phyloP scores from a whole-genome alignment of 2,329 filamentous ascomycete genomes.

The Lachnellula arida region DNA sequence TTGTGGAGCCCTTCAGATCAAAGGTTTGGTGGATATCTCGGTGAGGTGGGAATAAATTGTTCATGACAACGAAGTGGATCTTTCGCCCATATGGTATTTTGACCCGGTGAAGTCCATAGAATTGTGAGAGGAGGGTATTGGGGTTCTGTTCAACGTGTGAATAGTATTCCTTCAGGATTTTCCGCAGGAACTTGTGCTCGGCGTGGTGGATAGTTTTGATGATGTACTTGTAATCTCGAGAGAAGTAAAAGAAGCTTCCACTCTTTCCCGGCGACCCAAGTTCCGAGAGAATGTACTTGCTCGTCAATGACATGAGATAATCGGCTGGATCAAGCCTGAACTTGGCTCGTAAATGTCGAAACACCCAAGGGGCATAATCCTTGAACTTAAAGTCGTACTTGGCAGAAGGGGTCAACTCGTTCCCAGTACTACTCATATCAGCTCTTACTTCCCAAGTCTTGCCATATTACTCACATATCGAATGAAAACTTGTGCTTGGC shows the following conservation, averaged over 20 bases:
- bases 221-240: conserved; percentile 98
- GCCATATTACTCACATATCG: conserved; percentile 70
- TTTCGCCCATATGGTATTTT: conserved; percentile 98
- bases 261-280: conserved; percentile 96
- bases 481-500: conserved; percentile 97
- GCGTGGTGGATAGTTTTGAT: conserved; percentile 99
- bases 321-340: conserved; percentile 95
- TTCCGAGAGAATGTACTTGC: conserved; percentile 97
- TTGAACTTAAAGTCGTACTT: conserved; percentile 99
- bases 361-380: conserved; percentile 99
- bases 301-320: conserved; percentile 95
- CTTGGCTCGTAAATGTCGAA: conserved; percentile 79
- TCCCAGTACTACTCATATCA: conserved; percentile 67
- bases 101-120: conserved; percentile 93
- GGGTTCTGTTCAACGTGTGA: conserved; percentile 88
- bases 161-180: conserved; percentile 88
- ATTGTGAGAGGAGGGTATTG: conserved; percentile 94
- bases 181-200: conserved; percentile 83
- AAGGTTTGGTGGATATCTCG: conserved; percentile 96
- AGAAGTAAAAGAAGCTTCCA: conserved; percentile 99
- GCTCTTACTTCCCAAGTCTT: conserved; percentile 17
- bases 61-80: conserved; percentile 99
- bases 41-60: conserved; percentile 96
- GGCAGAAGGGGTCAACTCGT: conserved; percentile 93
- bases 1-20: conserved; percentile 92